Evolutionary conservation across 2,329 filamentous ascomycete species (phyloP).

Genomic region (Trichoderma arundinaceum): DNA sequence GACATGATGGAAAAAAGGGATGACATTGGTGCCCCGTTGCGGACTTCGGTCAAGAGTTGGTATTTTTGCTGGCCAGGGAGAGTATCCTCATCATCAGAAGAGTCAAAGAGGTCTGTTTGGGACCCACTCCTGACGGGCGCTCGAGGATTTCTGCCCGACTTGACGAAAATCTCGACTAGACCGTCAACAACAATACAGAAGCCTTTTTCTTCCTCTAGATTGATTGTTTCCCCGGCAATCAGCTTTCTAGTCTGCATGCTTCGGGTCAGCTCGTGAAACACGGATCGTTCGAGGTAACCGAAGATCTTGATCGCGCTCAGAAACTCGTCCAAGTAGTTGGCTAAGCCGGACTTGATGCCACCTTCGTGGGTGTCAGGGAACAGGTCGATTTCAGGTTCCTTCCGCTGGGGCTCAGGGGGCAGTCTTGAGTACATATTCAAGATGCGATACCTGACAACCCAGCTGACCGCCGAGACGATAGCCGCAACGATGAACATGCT

Average conservation of each 20-base stretch:
- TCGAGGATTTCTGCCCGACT: constrained; percentile 69
- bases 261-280: constrained; percentile 95
- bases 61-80: constrained; percentile 79
- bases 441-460: constrained; percentile 94
- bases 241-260: constrained; percentile 98
- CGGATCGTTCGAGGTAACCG: constrained; percentile 91
- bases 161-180: constrained; percentile 96
- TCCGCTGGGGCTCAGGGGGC: constrained; percentile 91
- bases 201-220: constrained; percentile 95
- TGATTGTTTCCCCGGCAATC: constrained; percentile 92
- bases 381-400: constrained; percentile 92
- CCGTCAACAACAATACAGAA: constrained; percentile 98
- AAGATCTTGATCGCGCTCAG: constrained; percentile 99
- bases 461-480: constrained; percentile 83
- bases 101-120: constrained; percentile 42
- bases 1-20: constrained; percentile 97
- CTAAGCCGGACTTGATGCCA: constrained; percentile 85
- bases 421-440: constrained; percentile 96
- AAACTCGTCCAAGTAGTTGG: constrained; percentile 98
- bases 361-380: constrained; percentile 93
- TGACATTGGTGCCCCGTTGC: constrained; percentile 97
- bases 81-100: constrained; percentile 71
- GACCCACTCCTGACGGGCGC: constrained; percentile 39
- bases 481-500: constrained; percentile 78
- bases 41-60: constrained; percentile 93